Percentiles rank a stretch among this genome's conserved stretches.
phyloP scores from a whole-genome alignment of 2,329 filamentous ascomycete species.

The Spiromastix sp. region DNA sequence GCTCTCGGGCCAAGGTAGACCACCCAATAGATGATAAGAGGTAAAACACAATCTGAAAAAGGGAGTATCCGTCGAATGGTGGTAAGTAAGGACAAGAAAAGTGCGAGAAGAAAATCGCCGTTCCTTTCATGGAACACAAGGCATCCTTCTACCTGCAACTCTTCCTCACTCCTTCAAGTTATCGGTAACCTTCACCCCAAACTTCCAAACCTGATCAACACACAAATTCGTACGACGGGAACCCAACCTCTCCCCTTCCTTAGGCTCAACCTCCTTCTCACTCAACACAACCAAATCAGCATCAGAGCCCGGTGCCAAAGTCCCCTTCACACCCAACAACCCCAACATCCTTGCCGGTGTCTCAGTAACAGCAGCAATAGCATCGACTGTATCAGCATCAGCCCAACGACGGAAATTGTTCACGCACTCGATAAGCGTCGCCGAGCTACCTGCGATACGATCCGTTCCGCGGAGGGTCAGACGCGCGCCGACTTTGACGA shows the following conservation, averaged over 20 bases:
- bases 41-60: no score
- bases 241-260: slow-evolving; percentile 19
- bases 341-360: slow-evolving; percentile 30
- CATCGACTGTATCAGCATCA: slow-evolving; percentile 27
- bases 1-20: no score
- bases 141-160: no score
- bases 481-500: slow-evolving; percentile 52
- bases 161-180: slow-evolving; percentile 20
- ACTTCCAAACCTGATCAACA: slow-evolving; percentile 35
- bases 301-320: slow-evolving; percentile 29
- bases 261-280: slow-evolving; percentile 18
- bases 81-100: no score
- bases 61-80: no score
- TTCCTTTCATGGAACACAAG: no score
- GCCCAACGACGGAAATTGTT: slow-evolving; percentile 36
- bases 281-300: slow-evolving; percentile 32
- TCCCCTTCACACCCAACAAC: slow-evolving; percentile 28
- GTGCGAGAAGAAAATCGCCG: no score
- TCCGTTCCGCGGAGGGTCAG: slow-evolving; percentile 69
- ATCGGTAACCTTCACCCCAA: slow-evolving; percentile 31
- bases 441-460: slow-evolving; percentile 61
- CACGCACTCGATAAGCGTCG: slow-evolving; percentile 34
- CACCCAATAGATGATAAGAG: no score
- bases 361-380: slow-evolving; percentile 31
- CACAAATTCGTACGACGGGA: slow-evolving; percentile 25